A percentile compares a stretch with the other conserved stretches of the same genome.
Conservation (phyloP, 1,284 basidiomycete genomes). For the Mycena citricolor region DNA sequence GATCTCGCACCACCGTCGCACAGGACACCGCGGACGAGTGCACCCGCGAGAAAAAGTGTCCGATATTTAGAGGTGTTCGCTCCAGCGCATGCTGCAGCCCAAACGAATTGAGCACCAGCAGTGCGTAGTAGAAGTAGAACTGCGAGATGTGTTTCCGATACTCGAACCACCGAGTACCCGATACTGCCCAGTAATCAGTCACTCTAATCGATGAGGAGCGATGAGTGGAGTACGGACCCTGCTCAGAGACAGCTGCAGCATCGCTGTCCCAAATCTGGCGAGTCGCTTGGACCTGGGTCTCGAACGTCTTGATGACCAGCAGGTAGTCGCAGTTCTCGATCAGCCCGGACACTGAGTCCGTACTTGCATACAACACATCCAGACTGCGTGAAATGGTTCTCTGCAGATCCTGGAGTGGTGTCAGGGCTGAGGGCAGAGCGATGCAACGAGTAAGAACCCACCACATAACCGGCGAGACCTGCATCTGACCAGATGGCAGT, state of each 20-base stretch:
- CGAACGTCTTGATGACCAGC: slow-evolving; percentile 80
- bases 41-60: slow-evolving; percentile 85
- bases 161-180: slow-evolving; percentile 32
- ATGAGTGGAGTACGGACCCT: slow-evolving; percentile 22
- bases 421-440: slow-evolving; percentile 8
- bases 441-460: slow-evolving; percentile 38
- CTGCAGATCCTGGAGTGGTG: slow-evolving; percentile 67
- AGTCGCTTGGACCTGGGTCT: slow-evolving; percentile 77
- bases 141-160: slow-evolving; percentile 58
- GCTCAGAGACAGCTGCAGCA: slow-evolving; percentile 22
- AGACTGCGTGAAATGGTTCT: slow-evolving; percentile 86
- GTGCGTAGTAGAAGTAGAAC: slow-evolving; percentile 85
- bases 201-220: neutral
- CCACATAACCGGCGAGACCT: slow-evolving; percentile 67
- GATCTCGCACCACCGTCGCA: slow-evolving; percentile 70
- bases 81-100: slow-evolving; percentile 93
- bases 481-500: slow-evolving; percentile 63
- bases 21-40: slow-evolving; percentile 75
- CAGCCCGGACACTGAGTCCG: slow-evolving; percentile 78
- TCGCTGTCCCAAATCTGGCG: slow-evolving; percentile 55
- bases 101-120: slow-evolving; percentile 90
- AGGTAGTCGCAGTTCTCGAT: slow-evolving; percentile 88
- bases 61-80: slow-evolving; percentile 68
- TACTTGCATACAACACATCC: slow-evolving; percentile 88
- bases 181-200: slow-evolving; percentile 27